Conservation (phyloP, 345 rosid genomes). For the Hibiscus trionum region DNA sequence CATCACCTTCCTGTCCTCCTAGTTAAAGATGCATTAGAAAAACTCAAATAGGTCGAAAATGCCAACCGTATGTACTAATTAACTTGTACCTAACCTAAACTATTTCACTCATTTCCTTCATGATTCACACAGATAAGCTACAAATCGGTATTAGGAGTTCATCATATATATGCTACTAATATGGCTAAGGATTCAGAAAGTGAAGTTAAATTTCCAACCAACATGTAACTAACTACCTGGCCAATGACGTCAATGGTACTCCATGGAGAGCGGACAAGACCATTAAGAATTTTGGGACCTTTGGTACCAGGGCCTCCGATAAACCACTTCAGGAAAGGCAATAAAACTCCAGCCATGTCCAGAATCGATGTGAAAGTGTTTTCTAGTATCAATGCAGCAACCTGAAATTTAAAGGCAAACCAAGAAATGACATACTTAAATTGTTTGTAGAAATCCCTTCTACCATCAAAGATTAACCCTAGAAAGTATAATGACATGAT, state of each 20-base stretch:
- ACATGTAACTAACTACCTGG: slow-evolving; percentile 43
- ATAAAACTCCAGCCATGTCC: slow-evolving; percentile 94
- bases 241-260: slow-evolving; percentile 70
- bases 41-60: not conserved
- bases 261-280: slow-evolving; percentile 97
- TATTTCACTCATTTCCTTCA: not conserved
- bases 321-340: slow-evolving; percentile 94
- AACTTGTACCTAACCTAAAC: not conserved
- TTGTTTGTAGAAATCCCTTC: not conserved
- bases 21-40: not conserved
- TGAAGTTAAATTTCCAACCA: slow-evolving; percentile 6
- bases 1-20: not conserved
- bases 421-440: slow-evolving; percentile 3
- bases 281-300: slow-evolving; percentile 77
- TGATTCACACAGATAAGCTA: not conserved
- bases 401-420: slow-evolving; percentile 36
- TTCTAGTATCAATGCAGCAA: slow-evolving; percentile 78
- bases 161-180: not conserved
- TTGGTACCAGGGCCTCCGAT: slow-evolving; percentile 77
- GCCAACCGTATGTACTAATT: not conserved
- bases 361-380: slow-evolving; percentile 96
- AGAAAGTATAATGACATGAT: not conserved
- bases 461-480: not conserved
- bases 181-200: not conserved
- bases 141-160: not conserved